A percentile compares a stretch with the other conserved stretches of the same genome.
Evolutionary conservation across 495 filamentous ascomycete genomes (phyloP).

Genomic region (Extremus antarcticus): DNA sequence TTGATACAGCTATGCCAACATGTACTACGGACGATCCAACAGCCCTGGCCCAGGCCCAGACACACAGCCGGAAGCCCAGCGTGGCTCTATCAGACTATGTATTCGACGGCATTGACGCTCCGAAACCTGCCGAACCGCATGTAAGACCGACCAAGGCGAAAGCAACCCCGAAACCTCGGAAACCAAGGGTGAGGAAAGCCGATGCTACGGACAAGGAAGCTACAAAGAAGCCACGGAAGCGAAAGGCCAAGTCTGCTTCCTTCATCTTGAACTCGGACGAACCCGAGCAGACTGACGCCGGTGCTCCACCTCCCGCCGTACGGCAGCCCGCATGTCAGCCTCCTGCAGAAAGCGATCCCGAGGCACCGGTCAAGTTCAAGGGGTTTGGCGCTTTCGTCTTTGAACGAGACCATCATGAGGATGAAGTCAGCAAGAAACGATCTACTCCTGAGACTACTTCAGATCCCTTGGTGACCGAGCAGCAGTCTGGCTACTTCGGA

Average conservation of each 20-base stretch:
- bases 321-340: too few species aligned
- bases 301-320: not conserved
- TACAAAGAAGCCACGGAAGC: slow-evolving; percentile 1
- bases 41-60: too few species aligned
- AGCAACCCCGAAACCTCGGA: not conserved
- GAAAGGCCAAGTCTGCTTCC: not conserved
- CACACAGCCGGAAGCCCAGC: not conserved
- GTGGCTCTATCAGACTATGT: not conserved
- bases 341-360: not conserved
- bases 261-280: slow-evolving; percentile 6
- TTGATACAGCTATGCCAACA: too few species aligned
- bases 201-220: not conserved
- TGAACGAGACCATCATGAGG: not conserved
- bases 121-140: not conserved
- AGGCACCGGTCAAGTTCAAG: not conserved
- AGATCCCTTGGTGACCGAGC: not conserved
- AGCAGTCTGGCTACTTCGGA: slow-evolving; percentile 1
- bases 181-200: not conserved
- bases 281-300: not conserved
- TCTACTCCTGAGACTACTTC: not conserved
- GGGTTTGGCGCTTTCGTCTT: not conserved
- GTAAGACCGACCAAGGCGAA: not conserved
- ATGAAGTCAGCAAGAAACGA: not conserved
- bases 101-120: not conserved
- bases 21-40: too few species aligned